Evolutionary conservation across 208 protist species (phyloP).

Genomic region (Trypanosoma lewisi): DNA sequence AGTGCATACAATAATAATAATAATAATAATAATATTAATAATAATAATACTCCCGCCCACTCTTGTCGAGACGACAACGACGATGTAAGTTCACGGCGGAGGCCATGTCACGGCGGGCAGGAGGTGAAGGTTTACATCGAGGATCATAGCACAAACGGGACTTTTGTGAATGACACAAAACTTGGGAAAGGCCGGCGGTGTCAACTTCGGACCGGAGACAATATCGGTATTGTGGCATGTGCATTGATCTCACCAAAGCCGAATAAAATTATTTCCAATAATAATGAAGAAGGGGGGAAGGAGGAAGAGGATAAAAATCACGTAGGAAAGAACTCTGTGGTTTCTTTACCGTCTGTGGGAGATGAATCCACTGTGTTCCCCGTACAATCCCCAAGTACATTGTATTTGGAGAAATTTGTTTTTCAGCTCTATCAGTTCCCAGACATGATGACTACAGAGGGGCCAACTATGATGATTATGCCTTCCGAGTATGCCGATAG

Average conservation of each 20-base stretch:
- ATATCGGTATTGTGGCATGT: constrained; percentile 58
- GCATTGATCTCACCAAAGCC: constrained; percentile 12
- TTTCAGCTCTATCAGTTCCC: constrained; percentile 8
- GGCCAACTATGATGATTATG: too few species aligned
- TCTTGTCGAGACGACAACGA: constrained; percentile 5
- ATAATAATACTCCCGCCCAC: neutral
- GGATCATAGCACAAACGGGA: constrained; percentile 73
- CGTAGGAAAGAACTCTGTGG: neutral
- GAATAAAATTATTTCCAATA: neutral
- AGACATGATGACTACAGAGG: constrained; percentile 1
- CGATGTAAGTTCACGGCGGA: neutral
- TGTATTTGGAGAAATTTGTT: constrained; percentile 15
- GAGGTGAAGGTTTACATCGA: constrained; percentile 41
- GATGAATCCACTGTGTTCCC: neutral
- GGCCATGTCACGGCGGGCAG: neutral
- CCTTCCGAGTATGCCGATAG: too few species aligned
- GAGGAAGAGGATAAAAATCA: too few species aligned
- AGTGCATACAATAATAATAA: neutral
- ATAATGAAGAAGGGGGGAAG: neutral
- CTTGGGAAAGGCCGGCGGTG: constrained; percentile 40
- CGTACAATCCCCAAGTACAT: neutral
- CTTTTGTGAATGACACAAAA: constrained; percentile 69
- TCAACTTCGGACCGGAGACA: constrained; percentile 56
- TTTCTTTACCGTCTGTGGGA: neutral
- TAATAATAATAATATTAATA: too few species aligned